phyloP scores from a whole-genome alignment of 179 eudicot species.

The Camellia oleifera region DNA sequence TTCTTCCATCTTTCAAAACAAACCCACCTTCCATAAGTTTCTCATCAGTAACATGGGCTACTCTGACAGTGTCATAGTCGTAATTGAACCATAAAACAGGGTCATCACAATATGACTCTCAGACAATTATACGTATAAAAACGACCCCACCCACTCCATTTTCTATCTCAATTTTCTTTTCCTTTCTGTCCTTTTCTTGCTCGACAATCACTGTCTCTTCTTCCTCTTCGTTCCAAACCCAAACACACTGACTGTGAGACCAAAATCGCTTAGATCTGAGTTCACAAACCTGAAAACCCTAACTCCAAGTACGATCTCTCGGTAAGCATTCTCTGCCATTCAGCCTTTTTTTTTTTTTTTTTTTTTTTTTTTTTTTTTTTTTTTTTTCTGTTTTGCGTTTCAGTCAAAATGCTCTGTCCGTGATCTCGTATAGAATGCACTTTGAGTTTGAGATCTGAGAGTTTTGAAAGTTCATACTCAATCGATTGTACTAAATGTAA shows the following conservation, averaged over 20 bases:
- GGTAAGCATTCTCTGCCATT: constrained; percentile 18
- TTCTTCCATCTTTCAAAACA: too few species aligned
- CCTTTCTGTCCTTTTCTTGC: background rate
- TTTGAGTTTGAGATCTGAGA: constrained; percentile 14
- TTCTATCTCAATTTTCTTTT: background rate
- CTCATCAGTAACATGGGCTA: background rate
- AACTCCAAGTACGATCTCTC: constrained; percentile 9
- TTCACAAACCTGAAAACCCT: constrained; percentile 1
- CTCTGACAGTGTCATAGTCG: constrained; percentile 6
- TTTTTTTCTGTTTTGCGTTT: background rate
- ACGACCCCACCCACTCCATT: background rate
- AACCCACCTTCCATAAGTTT: too few species aligned
- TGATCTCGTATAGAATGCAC: background rate
- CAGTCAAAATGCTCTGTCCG: background rate
- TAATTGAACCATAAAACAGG: constrained; percentile 6
- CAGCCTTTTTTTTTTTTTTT: too few species aligned
- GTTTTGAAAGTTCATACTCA: constrained; percentile 5
- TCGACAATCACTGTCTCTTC: background rate
- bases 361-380: too few species aligned
- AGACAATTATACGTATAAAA: background rate
- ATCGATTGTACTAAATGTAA: background rate
- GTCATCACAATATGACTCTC: background rate
- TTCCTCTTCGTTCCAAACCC: background rate
- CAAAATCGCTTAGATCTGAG: constrained; percentile 15
- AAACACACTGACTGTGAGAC: background rate